Base-by-base conservation (phyloP, 257 asterid species). In the Anisodus acutangulus region DNA sequence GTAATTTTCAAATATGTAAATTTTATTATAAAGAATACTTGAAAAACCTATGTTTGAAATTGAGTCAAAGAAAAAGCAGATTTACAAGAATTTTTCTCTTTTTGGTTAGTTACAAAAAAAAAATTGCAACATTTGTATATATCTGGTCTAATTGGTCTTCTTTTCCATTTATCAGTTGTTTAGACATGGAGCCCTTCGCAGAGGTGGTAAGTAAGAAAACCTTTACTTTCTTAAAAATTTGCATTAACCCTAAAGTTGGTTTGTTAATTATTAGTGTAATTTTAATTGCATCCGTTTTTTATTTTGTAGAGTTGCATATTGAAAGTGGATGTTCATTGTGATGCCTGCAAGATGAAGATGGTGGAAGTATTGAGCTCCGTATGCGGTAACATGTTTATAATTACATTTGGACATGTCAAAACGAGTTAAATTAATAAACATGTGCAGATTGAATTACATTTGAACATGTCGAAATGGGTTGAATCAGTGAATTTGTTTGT, bases 321-420 rank as follows among this genome's bases (percentile, higher is more conserved):
- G 80, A 74, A 74, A 74, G 80, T 74, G 80, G 80, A 74, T 19
- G 10, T 74, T 0, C 60, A 49, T 70, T 74, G 80, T 3, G 80
- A 72, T 72, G 39, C 80, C 2, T 72, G 80, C 80, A 72, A 72
- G 41, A 72, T 72, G 80, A 74, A 74, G 60, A 19, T 49, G 60
- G 60, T 49, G 43, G 60, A 74, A 47, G 60, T 74, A 5, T 51
- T 16, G 3, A 53, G 81, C 81, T 69, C 57, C 9, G 26, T 19
- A 53, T 68, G 47, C 58, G 85, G 85, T 83, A 83, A 31, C 55
- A 62, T 45, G 47, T 37, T 6, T 57, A 57, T 57, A 41, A 41
- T 41, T 41, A 41, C 19, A 15, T 5, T 12, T 41, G 22, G 79
- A 37, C 11, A 12, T 53, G 57, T 10, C 15, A 53, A 53, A 11